Evolutionary conservation across 495 filamentous ascomycete genomes (phyloP).

Genomic region (Neurospora sp.): DNA sequence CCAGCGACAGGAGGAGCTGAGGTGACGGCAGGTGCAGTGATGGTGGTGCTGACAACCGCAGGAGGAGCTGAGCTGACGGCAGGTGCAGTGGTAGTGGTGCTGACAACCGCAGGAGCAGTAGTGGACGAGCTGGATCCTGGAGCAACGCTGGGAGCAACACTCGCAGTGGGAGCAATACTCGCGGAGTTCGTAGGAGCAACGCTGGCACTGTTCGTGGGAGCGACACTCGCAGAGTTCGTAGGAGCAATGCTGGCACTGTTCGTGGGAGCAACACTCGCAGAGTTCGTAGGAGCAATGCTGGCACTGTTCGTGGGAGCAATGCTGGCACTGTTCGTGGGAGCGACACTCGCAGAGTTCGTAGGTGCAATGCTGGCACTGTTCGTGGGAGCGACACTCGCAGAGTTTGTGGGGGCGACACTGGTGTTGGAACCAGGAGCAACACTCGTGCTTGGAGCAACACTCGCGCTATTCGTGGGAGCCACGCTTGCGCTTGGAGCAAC

Average conservation of each 20-base stretch:
- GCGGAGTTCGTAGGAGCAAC: not conserved
- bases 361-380: not conserved
- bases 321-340: not conserved
- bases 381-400: not conserved
- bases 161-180: no score
- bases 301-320: not conserved
- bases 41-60: not conserved
- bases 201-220: not conserved
- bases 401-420: not conserved
- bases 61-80: conserved; percentile 15
- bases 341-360: not conserved
- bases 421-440: not conserved
- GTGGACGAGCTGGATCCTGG: not conserved
- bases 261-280: not conserved
- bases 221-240: not conserved
- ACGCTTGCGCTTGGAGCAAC: no score
- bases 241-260: not conserved
- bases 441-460: not conserved
- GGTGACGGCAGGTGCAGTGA: conserved; percentile 10
- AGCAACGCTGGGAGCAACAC: not conserved
- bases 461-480: no score
- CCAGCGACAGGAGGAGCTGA: conserved; percentile 4
- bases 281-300: not conserved
- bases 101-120: not conserved
- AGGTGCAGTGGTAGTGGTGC: not conserved